These are phyloP conservation scores for Salix koriyanagi DNA, from an alignment of 345 rosid genomes.

Conservation along the genomic window DNA sequence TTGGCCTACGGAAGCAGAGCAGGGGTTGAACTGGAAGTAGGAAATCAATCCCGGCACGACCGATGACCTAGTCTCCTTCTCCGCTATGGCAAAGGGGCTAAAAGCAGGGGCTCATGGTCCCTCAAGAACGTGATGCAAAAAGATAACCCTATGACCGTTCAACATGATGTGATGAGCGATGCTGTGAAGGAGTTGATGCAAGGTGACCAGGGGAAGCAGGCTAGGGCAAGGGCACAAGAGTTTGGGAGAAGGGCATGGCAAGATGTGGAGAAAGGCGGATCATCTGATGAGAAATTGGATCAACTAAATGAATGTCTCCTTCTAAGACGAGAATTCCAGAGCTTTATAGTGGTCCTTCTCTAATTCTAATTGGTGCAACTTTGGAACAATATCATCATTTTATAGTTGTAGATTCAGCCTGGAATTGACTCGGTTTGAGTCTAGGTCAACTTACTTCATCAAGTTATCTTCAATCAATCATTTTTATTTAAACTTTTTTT, in stretches of 20 bases:
- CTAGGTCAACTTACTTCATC: too few species aligned
- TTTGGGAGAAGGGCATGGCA: constrained; percentile 13
- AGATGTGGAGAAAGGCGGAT: constrained; percentile 19
- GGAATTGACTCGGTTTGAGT: too few species aligned
- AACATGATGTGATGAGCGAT: constrained; percentile 4
- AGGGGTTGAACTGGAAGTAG: constrained; percentile 7
- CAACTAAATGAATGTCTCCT: constrained; percentile 8
- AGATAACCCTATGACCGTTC: not conserved
- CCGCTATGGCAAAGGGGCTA: not conserved
- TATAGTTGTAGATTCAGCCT: too few species aligned
- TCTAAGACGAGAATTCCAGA: not conserved
- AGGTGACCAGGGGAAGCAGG: constrained; percentile 19
- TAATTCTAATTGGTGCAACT: too few species aligned
- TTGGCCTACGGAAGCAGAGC: constrained; percentile 27
- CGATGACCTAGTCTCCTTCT: too few species aligned
- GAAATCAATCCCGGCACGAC: too few species aligned
- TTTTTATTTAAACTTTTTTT: too few species aligned
- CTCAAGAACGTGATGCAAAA: not conserved
- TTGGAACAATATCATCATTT: too few species aligned
- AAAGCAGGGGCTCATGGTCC: constrained; percentile 10
- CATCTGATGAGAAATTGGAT: constrained; percentile 21
- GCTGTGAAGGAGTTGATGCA: constrained; percentile 24
- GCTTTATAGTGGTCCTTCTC: too few species aligned
- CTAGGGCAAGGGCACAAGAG: constrained; percentile 22
- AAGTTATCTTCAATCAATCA: too few species aligned